Conservation (phyloP, 2,329 filamentous ascomycete genomes). For the Chrysoporthe puriensis region DNA sequence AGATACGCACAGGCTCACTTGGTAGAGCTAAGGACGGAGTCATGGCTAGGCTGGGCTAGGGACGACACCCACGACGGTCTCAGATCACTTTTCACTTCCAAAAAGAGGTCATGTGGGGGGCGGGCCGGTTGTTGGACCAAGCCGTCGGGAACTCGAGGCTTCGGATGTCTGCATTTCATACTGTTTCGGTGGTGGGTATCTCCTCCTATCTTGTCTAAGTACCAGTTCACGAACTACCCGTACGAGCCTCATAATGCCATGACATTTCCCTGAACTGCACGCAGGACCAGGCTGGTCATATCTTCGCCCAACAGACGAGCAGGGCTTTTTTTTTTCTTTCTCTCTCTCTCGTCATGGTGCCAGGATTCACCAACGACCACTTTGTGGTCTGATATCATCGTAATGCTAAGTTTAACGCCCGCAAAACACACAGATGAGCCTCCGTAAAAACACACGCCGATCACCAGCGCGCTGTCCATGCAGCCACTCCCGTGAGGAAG, state of each 20-base stretch:
- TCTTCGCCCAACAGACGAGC: not conserved
- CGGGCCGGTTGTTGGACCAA: not conserved
- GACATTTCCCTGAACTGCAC: not conserved
- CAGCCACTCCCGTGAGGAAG: not conserved
- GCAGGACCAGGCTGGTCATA: not conserved
- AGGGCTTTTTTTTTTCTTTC: not conserved
- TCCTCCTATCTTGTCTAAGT: not conserved
- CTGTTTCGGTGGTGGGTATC: constrained; percentile 4
- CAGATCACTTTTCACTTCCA: not conserved
- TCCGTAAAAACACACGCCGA: not conserved
- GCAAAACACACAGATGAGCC: not conserved
- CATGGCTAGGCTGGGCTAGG: not conserved
- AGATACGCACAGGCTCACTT: not conserved
- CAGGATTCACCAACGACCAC: not conserved
- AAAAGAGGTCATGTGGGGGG: not conserved
- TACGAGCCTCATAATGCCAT: not conserved
- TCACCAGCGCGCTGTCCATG: not conserved
- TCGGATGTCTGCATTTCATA: not conserved
- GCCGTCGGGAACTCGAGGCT: not conserved
- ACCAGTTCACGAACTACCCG: not conserved
- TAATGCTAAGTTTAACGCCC: not conserved
- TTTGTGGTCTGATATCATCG: not conserved
- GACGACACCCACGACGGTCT: not conserved
- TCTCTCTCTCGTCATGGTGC: not conserved
- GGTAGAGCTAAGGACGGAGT: not conserved